Conservation (phyloP, 2,329 filamentous ascomycete species). For the Aspergillus hiratsukae region DNA sequence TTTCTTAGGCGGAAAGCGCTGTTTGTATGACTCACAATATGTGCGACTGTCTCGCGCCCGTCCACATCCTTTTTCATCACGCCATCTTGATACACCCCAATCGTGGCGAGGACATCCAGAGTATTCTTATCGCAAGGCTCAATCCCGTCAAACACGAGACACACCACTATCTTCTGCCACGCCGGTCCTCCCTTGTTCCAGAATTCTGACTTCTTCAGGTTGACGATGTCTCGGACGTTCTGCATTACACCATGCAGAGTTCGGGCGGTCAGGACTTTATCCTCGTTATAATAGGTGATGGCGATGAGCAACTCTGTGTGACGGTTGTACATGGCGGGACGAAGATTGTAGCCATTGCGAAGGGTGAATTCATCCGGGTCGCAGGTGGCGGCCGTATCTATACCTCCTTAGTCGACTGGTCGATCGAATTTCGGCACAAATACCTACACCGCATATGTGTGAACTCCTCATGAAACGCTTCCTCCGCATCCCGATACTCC, state of each 20-base stretch:
- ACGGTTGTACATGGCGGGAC: slow-evolving; percentile 96
- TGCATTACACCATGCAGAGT: slow-evolving; percentile 98
- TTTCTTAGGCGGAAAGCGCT: not conserved
- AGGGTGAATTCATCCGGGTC: slow-evolving; percentile 97
- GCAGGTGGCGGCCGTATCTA: slow-evolving; percentile 89
- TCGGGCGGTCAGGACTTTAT: slow-evolving; percentile 85
- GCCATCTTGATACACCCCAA: slow-evolving; percentile 96
- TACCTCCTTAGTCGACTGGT: not conserved
- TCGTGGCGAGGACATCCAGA: slow-evolving; percentile 84
- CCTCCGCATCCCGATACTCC: slow-evolving; percentile 82
- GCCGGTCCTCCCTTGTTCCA: slow-evolving; percentile 99
- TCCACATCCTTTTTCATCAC: slow-evolving; percentile 98
- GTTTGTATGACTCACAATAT: slow-evolving; percentile 57
- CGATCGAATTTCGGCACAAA: slow-evolving; percentile 1
- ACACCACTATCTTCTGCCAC: slow-evolving; percentile 99
- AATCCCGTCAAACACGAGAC: slow-evolving; percentile 94
- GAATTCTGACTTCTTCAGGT: slow-evolving; percentile 97
- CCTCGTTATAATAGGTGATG: slow-evolving; percentile 99
- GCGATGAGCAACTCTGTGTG: slow-evolving; percentile 96
- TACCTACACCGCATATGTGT: slow-evolving; percentile 81
- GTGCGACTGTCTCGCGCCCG: slow-evolving; percentile 91
- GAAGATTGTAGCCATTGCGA: slow-evolving; percentile 97
- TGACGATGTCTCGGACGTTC: slow-evolving; percentile 97
- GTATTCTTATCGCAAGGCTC: slow-evolving; percentile 96
- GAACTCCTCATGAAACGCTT: slow-evolving; percentile 83